A percentile compares a stretch with the other conserved stretches of the same genome.
These are phyloP conservation scores for Chaetomiaceae sp. DNA, from an alignment of 2,329 filamentous ascomycete genomes.

Conservation along the genomic window DNA sequence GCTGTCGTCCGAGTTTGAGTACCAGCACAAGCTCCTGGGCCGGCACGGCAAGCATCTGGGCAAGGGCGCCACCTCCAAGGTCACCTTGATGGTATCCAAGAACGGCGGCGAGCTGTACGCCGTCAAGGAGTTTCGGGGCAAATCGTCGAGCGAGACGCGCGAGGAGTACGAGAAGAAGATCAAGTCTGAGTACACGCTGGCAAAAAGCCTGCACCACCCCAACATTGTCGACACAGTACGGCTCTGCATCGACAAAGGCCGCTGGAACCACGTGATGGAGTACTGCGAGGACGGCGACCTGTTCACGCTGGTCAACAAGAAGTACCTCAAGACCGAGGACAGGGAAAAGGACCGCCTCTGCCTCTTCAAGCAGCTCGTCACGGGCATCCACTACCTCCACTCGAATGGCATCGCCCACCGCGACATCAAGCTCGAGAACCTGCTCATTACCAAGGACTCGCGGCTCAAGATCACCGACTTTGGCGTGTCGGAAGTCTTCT, in stretches of 20 bases:
- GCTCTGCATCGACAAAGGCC: conserved; percentile 67
- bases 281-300: conserved; percentile 81
- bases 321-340: conserved; percentile 61
- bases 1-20: conserved; percentile 65
- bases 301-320: conserved; percentile 67
- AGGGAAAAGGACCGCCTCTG: conserved; percentile 68
- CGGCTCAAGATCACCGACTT: conserved; percentile 91
- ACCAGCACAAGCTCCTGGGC: conserved; percentile 65
- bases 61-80: conserved; percentile 77
- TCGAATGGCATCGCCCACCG: conserved; percentile 81
- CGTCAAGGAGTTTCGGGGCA: conserved; percentile 81
- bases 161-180: conserved; percentile 83
- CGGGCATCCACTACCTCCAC: conserved; percentile 79
- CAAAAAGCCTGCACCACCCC: conserved; percentile 77
- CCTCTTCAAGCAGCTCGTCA: conserved; percentile 83
- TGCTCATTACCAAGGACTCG: conserved; percentile 72
- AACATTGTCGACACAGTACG: conserved; percentile 80
- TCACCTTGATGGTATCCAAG: conserved; percentile 67
- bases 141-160: conserved; percentile 62
- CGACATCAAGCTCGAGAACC: conserved; percentile 86
- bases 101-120: conserved; percentile 71
- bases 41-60: conserved; percentile 72
- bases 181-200: conserved; percentile 85
- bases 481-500: conserved; percentile 82
- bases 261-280: conserved; percentile 93